Evolutionary conservation across 768 basidiomycete genomes (phyloP), one percentile per base, ranked within the genome.

Genomic region (Boletus rubescentipes): DNA sequence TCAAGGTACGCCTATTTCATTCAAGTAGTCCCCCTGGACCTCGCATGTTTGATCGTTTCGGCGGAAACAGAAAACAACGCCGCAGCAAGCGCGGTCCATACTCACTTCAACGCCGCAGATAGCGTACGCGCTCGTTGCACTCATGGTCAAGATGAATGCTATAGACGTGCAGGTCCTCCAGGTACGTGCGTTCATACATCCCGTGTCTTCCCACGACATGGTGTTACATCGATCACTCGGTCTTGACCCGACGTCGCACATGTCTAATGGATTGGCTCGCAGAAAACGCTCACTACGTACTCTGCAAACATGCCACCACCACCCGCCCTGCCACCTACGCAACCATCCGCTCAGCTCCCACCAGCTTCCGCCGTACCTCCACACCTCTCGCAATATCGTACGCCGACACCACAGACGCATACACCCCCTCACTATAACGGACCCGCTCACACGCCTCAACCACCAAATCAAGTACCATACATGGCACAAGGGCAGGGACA

Each of bases 101-200:
- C 75, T 91, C 39, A 86, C 86, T 59, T 76, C 77, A 15, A 87
- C 88, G 56, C 89, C 89, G 0, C 83, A 84, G 48, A 89, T 91
- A 51, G 83, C 88, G 0, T 90, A 89, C 67, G 87, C 86, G 2
- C 73, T 91, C 0, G 87, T 91, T 53, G 79, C 79, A 0, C 79
- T 90, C 35, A 89, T 91, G 87, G 87, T 89, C 20, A 82, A 81
- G 51, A 82, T 91, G 72, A 84, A 86, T 51, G 86, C 86, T 0
- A 77, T 91, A 35, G 83, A 89, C 46, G 76, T 87, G 44, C 84
- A 89, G 41, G 87, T 89, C 8, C 82, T 90, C 59, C 87, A 89
- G 75, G 89, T 89, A 54, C 37, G 73, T 38, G 10, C 18, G 1
- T 36, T 34, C 38, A 32, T 18, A 18, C 30, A 26, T 50, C 14